Evolutionary conservation across 2,329 filamentous ascomycete genomes (phyloP), one percentile per base, ranked within the genome.

Genomic region (Aspergillus carbonarius): DNA sequence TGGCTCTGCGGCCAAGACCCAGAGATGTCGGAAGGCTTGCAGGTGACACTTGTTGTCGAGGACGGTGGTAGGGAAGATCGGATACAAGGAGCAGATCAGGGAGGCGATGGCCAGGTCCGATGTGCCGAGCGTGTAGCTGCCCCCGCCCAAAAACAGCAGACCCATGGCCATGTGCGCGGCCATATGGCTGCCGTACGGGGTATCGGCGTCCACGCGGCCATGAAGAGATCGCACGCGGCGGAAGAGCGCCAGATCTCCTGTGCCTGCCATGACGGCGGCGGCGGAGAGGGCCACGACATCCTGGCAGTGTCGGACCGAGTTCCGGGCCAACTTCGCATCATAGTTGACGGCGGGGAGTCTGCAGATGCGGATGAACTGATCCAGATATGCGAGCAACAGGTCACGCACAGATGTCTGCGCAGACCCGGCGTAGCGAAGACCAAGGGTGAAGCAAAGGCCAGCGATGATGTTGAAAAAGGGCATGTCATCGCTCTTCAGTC

Each of bases 11-110:
- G 95, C 95, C 3, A 99, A 82, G 10, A 96, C 93, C 95, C 95
- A 99, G 70, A 99, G 90, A 75, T 99, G 93, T 5, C 96, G 87
- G 78, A 99, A 95, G 3, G 96, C 95, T 78, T 99, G 95, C 5
- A 99, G 82, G 69, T 99, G 95, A 10, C 92, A 92, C 64, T 91
- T 89, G 71, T 98, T 98, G 77, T 99, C 95, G 68, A 96, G 89
- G 1, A 98, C 91, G 30, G 86, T 89, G 9, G 86, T 89, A 0
- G 95, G 95, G 72, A 96, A 97, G 18, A 97, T 83, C 0, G 95
- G 95, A 70, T 99, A 99, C 74, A 99, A 96, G 1, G 95, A 89
- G 44, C 95, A 88, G 7, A 99, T 85, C 6, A 99, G 81, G 12
- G 91, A 86, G 1, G 92, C 93, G 50, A 96, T 87, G 9, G 93